A percentile compares a stretch with the other conserved stretches of the same genome.
Conservation (phyloP, 306 rosid genomes). For the Prunus mume region DNA sequence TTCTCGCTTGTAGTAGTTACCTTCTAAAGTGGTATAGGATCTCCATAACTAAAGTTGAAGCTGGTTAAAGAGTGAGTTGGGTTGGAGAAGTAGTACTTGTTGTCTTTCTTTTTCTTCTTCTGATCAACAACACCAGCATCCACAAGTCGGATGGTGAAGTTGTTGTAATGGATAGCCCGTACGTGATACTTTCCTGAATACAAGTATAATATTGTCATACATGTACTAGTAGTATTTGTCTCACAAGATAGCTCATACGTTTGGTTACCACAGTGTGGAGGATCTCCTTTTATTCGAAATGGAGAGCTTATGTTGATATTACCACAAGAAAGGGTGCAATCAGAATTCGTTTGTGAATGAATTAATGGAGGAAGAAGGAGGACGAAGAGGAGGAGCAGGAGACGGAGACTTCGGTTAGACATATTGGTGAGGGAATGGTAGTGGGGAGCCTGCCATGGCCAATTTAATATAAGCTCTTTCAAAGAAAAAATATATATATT, state of each 20-base stretch:
- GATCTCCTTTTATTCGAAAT: slow-evolving; percentile 16
- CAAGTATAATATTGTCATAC: neutral
- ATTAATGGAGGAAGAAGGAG: too few species aligned
- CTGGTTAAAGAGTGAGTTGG: slow-evolving; percentile 9
- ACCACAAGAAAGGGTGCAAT: neutral
- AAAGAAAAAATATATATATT: too few species aligned
- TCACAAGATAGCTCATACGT: slow-evolving; percentile 20
- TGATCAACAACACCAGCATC: slow-evolving; percentile 13
- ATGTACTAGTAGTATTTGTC: neutral
- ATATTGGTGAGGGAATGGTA: too few species aligned
- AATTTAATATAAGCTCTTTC: too few species aligned
- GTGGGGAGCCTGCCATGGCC: too few species aligned
- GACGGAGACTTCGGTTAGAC: too few species aligned
- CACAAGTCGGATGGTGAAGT: slow-evolving; percentile 30
- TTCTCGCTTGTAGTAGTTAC: too few species aligned
- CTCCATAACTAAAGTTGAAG: neutral
- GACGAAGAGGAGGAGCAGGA: too few species aligned
- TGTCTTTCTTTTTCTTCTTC: too few species aligned
- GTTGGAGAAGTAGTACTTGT: neutral
- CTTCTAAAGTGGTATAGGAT: neutral
- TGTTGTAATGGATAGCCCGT: slow-evolving; percentile 7
- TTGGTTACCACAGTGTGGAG: neutral
- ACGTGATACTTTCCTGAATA: slow-evolving; percentile 6
- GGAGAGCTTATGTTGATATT: slow-evolving; percentile 8
- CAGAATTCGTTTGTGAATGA: neutral